These are phyloP conservation scores for Rhipidocladum racemiflorum DNA, from an alignment of 176 grass and related monocot genomes.

Conservation along the genomic window DNA sequence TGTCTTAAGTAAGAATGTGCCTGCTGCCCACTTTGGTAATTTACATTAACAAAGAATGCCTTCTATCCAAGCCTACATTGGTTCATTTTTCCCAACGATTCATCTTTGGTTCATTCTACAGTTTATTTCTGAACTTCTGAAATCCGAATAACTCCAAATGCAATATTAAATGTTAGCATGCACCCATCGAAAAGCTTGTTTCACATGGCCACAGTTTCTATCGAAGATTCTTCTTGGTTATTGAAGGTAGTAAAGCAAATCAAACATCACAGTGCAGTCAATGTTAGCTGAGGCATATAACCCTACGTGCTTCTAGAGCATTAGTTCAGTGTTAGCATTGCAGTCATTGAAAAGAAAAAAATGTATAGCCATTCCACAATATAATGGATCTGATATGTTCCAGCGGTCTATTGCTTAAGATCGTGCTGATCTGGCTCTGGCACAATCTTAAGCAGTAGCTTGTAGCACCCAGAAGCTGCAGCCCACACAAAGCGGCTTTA, in stretches of 20 bases:
- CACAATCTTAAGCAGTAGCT: background rate
- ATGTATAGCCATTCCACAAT: background rate
- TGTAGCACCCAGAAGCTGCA: background rate
- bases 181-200: background rate
- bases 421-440: background rate
- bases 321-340: slow-evolving; percentile 12
- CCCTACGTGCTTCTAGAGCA: slow-evolving; percentile 22
- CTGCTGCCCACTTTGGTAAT: background rate
- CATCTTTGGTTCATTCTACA: background rate
- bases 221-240: slow-evolving; percentile 8
- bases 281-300: slow-evolving; percentile 7
- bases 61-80: slow-evolving; percentile 1
- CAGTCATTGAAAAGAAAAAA: background rate
- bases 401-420: background rate
- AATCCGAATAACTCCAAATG: slow-evolving; percentile 4
- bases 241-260: background rate
- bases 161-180: slow-evolving; percentile 8
- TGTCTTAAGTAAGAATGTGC: background rate
- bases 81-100: background rate
- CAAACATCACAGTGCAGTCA: background rate
- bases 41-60: slow-evolving; percentile 12
- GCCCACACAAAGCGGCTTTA: background rate
- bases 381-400: background rate
- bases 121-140: background rate
- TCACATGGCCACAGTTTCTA: slow-evolving; percentile 16